Base-by-base conservation (phyloP, 441 rosid species). In the Adansonia grandidieri region DNA sequence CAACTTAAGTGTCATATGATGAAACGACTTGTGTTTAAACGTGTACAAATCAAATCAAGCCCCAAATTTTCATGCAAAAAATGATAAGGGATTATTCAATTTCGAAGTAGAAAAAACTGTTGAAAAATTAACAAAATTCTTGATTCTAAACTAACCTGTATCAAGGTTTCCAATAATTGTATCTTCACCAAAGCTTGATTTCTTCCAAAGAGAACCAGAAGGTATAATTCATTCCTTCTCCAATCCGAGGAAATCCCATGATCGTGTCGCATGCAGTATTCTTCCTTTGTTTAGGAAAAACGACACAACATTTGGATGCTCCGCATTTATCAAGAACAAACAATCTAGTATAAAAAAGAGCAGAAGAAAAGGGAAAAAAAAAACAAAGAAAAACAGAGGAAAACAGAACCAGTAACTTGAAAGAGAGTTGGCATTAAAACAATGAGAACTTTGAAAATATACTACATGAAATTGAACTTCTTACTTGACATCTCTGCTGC, bases 401-500 rank as follows among this genome's bases (percentile, higher is more conserved):
- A 32, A 32, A 32, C 1, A 42, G 62, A 65, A 60, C 9, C 40
- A 53, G 65, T 58, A 19, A 3, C 17, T 45, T 15, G 44, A 44
- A 45, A 47, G 4, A 19, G 14, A 19, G 10, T 8, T 24, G 11
- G 28, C 22, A 14, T 7, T 15, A 58, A 28, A 19, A 76, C 51
- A 65, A 6, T 1, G n/a, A 13, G 2, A 28, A 63, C 5, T 2
- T 6, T 11, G 9, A 9, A 60, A 48, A 69, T 51, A 6, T 28
- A 56, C 9, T 61, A 32, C 11, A 15, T 5, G 66, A 11, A 63
- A 32, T 2, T 58, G 65, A 76, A 74, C 19, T 44, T 15, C 84
- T 78, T 82, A 91, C 98, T 83, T 17, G 85, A 77, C 28, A 91
- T 81, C 54, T 77, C 51, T 40, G 80, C 80, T 9, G 85, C 93